Evolutionary conservation across 2,329 filamentous ascomycete genomes (phyloP).

Genomic region (Rugonectria rugulosa): DNA sequence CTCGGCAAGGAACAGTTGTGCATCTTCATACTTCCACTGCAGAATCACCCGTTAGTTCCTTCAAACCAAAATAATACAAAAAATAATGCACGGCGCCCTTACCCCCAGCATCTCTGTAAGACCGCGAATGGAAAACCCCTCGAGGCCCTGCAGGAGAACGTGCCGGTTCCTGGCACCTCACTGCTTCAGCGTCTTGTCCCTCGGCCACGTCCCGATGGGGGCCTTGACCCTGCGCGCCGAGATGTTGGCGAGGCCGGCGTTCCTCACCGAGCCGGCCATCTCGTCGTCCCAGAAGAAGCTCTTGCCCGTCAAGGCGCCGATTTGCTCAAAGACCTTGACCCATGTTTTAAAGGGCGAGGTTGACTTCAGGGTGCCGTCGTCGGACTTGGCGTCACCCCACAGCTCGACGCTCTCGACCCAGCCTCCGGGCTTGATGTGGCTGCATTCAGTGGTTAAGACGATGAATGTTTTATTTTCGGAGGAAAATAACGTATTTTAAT

Average conservation of each 20-base stretch:
- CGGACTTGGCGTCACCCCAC: conserved; percentile 30
- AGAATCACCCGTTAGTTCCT: not conserved
- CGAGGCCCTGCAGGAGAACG: conserved; percentile 32
- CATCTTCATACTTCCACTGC: conserved; percentile 26
- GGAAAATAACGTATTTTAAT: conserved; percentile 55
- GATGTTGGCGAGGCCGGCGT: conserved; percentile 33
- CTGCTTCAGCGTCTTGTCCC: conserved; percentile 38
- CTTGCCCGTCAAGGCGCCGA: conserved; percentile 27
- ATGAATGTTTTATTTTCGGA: conserved; percentile 27
- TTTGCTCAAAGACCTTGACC: conserved; percentile 23
- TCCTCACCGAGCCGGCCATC: conserved; percentile 21
- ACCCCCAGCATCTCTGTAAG: conserved; percentile 31
- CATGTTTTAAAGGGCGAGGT: conserved; percentile 31
- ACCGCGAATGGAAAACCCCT: conserved; percentile 34
- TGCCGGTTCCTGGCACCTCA: conserved; percentile 38
- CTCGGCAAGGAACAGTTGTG: conserved; percentile 24
- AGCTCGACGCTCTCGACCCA: conserved; percentile 32
- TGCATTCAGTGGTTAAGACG: not conserved
- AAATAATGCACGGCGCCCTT: too few species aligned
- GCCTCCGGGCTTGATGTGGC: conserved; percentile 26
- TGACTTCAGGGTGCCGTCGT: conserved; percentile 35
- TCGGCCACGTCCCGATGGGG: conserved; percentile 40
- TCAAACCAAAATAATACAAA: too few species aligned
- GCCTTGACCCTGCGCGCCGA: conserved; percentile 30
- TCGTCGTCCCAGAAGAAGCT: conserved; percentile 25